Evolutionary conservation across 169 alveolate species (phyloP), one percentile per base, ranked within the genome.

Genomic region (Cryptosporidium parvum): DNA sequence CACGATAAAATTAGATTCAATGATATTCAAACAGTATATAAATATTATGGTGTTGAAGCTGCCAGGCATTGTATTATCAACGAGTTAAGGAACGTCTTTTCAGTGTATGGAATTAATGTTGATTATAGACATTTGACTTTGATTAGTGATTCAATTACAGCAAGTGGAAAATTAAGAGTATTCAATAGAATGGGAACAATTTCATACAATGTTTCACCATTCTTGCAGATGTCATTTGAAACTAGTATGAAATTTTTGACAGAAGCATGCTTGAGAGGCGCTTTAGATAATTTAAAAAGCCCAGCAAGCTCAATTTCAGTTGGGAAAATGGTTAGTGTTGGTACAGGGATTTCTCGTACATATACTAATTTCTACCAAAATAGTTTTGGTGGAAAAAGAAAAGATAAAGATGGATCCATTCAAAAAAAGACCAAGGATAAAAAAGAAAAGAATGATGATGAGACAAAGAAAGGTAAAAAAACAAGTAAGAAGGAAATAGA

Each of bases 31-130:
- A 95, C 99, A 6, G 96, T 97, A 23, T 91, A 96, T 80, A 94
- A 96, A 73, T 93, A 95, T 29, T 98, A 97, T 93, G 99, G 99
- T n/a, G 95, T 97, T 35, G 99, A 98, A 91, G 99, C 99, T 14
- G 99, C 99, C 1, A 91, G 99, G n/a, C 94, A 96, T 23, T 96
- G 97, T 29, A 96, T 97, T 26, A 96, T 98, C 10, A 96, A 95
- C 51, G 99, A 98, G 94, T 94, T 98, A 7, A 93, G 95, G 56
- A 94, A 94, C 75, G 99, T 98, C 21, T 98, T 98, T 93, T 94
- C 96, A 42, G 98, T 96, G 48, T 98, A 98, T 95, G 99, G 99
- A 16, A 98, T 98, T 75, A 93, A 94, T 42, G 99, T 98, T 35
- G 97, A 98, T 94, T 96, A 94, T 84, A 93, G 99, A 58, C 99